Evolutionary conservation across 345 rosid species (phyloP), one percentile per base, ranked within the genome.

Genomic region (Lepidium didymum): DNA sequence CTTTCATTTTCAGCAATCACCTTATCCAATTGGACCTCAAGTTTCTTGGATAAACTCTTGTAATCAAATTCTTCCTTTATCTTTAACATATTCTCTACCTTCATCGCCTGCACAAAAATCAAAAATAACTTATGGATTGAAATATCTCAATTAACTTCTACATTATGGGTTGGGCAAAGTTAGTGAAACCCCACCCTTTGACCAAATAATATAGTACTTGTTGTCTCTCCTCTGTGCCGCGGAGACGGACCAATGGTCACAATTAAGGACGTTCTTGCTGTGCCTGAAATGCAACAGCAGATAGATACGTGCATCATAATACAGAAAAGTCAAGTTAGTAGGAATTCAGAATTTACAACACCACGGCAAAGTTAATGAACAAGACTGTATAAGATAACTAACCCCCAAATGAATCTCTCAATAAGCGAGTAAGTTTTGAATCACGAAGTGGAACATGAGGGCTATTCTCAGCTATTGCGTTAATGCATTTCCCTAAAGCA

Each of bases 11-110:
- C 99, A 12, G 86, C 93, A 72, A 87, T 86, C 36, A 95, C 84
- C 82, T 89, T 95, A 73, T 95, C 96, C 69, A 91, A 67, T 70
- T 95, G 99, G 64, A 83, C 73, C 73, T 95, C 99, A 37, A 95
- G 89, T 83, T 75, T 86, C 79, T 97, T 86, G 42, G 99, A 82
- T 79, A 91, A 85, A 78, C 99, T 91, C 84, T 87, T 95, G 76
- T 89, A 95, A 80, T 95, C 99, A 83, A 89, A 95, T 79, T 95
- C 97, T 75, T 91, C 99, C 83, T 95, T 94, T 68, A 94, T 83
- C 87, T 84, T 91, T 81, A 95, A 77, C 99, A 95, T 91, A 81
- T 91, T 95, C 80, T 95, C 96, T 74, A 95, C 96, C 89, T 91
- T 95, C 99, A 95, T 95, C 64, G 99, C 96, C 99, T 91, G 62